Conservation (phyloP, 345 rosid genomes). For the Linum lewisii region DNA sequence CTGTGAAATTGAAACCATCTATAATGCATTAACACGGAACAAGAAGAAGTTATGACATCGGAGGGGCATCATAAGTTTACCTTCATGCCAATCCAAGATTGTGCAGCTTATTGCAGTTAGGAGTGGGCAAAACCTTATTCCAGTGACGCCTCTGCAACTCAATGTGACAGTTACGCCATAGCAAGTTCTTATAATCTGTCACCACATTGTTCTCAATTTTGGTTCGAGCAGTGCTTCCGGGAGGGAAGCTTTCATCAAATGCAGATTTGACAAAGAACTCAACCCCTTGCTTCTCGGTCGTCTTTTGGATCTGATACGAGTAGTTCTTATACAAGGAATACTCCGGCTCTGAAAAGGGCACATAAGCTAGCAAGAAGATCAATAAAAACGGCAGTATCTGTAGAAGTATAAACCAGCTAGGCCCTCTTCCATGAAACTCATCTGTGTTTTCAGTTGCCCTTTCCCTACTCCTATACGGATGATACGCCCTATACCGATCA, state of each 20-base stretch:
- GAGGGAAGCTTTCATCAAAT: constrained; percentile 59
- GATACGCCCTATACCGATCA: constrained; percentile 37
- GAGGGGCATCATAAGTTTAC: constrained; percentile 16
- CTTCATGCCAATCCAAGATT: constrained; percentile 51
- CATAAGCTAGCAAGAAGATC: constrained; percentile 61
- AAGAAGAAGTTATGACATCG: too few species aligned
- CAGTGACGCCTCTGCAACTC: constrained; percentile 72
- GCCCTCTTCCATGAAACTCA: constrained; percentile 39
- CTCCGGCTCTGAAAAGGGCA: constrained; percentile 67
- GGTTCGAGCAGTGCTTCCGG: constrained; percentile 56
- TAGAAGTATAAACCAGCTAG: constrained; percentile 40
- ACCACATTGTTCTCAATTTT: constrained; percentile 56
- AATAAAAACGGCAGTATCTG: constrained; percentile 69
- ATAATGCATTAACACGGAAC: too few species aligned
- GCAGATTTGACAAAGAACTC: constrained; percentile 61
- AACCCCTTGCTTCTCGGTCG: constrained; percentile 55
- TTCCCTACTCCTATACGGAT: constrained; percentile 40
- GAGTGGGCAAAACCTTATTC: constrained; percentile 68
- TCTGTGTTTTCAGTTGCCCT: constrained; percentile 30
- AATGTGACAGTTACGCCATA: constrained; percentile 57
- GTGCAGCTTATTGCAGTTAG: constrained; percentile 63
- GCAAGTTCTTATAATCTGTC: constrained; percentile 55
- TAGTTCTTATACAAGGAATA: constrained; percentile 56
- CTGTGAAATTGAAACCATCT: too few species aligned
- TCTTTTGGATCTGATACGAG: constrained; percentile 53